These are phyloP conservation scores for Claviceps fusiformis DNA, from an alignment of 2,329 filamentous ascomycete species.

Conservation along the genomic window DNA sequence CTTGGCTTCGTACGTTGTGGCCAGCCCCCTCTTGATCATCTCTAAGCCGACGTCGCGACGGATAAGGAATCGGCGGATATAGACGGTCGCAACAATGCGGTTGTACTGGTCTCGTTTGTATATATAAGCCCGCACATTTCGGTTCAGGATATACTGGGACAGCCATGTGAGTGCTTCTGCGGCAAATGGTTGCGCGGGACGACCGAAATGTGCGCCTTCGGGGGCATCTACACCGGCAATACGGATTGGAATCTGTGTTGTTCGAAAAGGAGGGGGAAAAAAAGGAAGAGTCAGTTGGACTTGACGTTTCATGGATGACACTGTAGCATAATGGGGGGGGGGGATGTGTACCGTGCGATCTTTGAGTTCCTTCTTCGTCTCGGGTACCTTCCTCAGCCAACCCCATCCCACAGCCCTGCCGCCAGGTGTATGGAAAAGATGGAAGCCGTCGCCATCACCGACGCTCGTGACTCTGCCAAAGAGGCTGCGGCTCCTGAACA, in stretches of 20 bases:
- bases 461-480: slow-evolving; percentile 85
- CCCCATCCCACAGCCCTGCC: slow-evolving; percentile 79
- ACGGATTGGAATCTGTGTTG: slow-evolving; percentile 62
- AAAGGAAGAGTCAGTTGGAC: neutral
- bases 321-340: neutral
- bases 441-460: slow-evolving; percentile 92
- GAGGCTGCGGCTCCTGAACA: slow-evolving; percentile 62
- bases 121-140: slow-evolving; percentile 67
- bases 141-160: slow-evolving; percentile 54
- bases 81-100: slow-evolving; percentile 76
- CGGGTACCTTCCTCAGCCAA: slow-evolving; percentile 69
- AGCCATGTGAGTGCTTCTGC: slow-evolving; percentile 74
- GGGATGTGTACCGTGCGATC: slow-evolving; percentile 54
- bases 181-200: slow-evolving; percentile 70
- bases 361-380: slow-evolving; percentile 52
- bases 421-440: slow-evolving; percentile 89
- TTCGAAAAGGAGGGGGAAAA: neutral
- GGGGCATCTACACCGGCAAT: slow-evolving; percentile 89
- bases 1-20: slow-evolving; percentile 91
- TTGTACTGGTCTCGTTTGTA: slow-evolving; percentile 86
- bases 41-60: slow-evolving; percentile 74
- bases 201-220: slow-evolving; percentile 84
- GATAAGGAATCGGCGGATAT: slow-evolving; percentile 53
- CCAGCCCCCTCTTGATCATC: slow-evolving; percentile 75
- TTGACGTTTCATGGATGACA: neutral